Evolutionary conservation across 805 yeast genomes (phyloP), one percentile per base, ranked within the genome.

Genomic region (Candida schatavii): DNA sequence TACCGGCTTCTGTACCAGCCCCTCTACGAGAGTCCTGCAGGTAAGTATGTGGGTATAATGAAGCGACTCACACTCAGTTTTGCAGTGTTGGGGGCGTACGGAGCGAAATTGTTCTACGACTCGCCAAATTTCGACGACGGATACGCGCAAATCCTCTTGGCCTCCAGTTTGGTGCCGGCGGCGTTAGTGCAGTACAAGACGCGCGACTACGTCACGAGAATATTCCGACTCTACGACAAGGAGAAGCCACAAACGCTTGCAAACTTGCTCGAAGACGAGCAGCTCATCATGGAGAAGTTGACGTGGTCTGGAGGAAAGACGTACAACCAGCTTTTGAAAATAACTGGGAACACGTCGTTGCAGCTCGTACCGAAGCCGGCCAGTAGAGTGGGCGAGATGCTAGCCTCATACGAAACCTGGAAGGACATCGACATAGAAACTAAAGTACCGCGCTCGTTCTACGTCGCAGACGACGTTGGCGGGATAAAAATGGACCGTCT

Each of bases 401-500:
- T 61, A 22, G 39, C 47, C 3, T 64, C 70, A 10, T 64, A 64
- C 41, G 48, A 58, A 13, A 49, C 62, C 4, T 67, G 80, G 70
- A 56, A 65, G 26, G 74, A 72, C 33, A 50, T 51, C 11, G 73
- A 70, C 35, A 55, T 59, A 5, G 62, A 60, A 22, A 48, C 68
- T 4, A 65, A 66, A 1, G 48, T 52, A 3, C 57, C 61, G 7
- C 64, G 75, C 37, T 58, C 63, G 14, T 80, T 68, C 56, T 84
- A 80, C 52, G 75, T 87, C 2, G 76, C 73, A 13, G 95, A 87
- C 53, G 83, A 86, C 48, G 68, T 84, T 34, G 93, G 95, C 2
- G 95, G 95, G 2, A 64, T 85, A 56, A 78, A 79, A 48, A 87
- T 87, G 95, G 93, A 87, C 52, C 66, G 96, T 41, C 62, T 87